Base-by-base conservation (phyloP, 805 yeast genomes). In the Lipomyces mesembrius region DNA sequence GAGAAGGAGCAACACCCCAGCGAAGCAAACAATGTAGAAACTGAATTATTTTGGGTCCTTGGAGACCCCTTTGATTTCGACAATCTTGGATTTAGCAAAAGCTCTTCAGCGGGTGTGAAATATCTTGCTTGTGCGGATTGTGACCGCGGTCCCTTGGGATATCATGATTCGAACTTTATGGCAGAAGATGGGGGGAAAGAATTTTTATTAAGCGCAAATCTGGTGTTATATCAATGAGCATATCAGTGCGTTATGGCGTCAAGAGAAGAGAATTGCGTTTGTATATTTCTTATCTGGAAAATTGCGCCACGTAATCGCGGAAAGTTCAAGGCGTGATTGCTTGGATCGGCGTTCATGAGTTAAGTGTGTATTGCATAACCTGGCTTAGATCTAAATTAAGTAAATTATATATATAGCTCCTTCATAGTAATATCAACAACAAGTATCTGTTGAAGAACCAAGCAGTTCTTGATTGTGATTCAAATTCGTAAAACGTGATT, bases 51-150 rank as follows among this genome's bases (percentile, higher is more conserved):
- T 64, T 71, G 69, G 69, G 58, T 58, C 17, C 59, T 71, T 35
- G 35, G 56, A 14, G 73, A 71, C 53, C 73, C 73, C 14, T 71
- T 71, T 52, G 71, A 66, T 17, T 71, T 71, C 37, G 73, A 71
- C 49, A 71, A 71, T 59, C 56, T 71, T 25, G 73, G 73, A 14
- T 71, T 71, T 61, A 63, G 67, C 49, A 70, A 67, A 27, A 62
- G 62, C 35, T 59, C 68, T 17, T 53, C 65, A 2, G 54, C 64
- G 17, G 73, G 72, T 5, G 60, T 70, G 54, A 70, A 70, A 51
- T 70, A 62, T 43, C 67, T 71, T 8, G 71, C 73, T 12, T 71
- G 73, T 51, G 73, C 73, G 12, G 73, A 71, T 37, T 71, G 73
- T 58, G 73, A 71, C 57, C 68, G 69, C 25, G 73, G 73, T 9